These are phyloP conservation scores for Neofusicoccum sp. DNA, from an alignment of 2,329 filamentous ascomycete genomes.

Conservation along the genomic window DNA sequence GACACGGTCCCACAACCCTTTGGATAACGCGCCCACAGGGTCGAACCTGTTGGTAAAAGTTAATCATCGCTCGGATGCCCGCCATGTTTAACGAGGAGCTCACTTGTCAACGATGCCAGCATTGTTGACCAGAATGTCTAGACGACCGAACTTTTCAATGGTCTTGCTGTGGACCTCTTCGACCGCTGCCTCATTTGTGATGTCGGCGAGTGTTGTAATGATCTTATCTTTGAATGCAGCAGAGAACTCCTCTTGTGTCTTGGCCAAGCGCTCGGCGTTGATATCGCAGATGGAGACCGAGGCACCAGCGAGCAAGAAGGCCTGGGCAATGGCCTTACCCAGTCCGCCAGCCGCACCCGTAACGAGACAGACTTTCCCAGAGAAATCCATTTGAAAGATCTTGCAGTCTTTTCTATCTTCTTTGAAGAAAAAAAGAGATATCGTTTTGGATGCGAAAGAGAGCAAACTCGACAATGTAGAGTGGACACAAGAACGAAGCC, in stretches of 20 bases:
- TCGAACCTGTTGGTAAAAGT: slow-evolving; percentile 39
- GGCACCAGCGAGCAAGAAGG: slow-evolving; percentile 27
- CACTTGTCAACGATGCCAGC: slow-evolving; percentile 54
- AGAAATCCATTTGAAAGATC: background rate
- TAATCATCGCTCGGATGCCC: background rate
- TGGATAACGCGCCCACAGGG: slow-evolving; percentile 49
- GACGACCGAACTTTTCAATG: slow-evolving; percentile 38
- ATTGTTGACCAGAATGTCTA: slow-evolving; percentile 59
- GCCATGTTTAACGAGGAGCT: background rate
- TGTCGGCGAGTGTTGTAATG: slow-evolving; percentile 26
- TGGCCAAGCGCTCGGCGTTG: slow-evolving; percentile 28
- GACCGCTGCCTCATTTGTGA: background rate
- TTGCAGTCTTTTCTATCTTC: background rate
- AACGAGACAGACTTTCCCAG: slow-evolving; percentile 7
- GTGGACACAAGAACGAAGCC: no score
- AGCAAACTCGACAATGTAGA: no score
- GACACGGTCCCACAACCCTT: slow-evolving; percentile 52
- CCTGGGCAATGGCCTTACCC: slow-evolving; percentile 12
- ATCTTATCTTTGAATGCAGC: slow-evolving; percentile 24
- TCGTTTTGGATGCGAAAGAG: background rate
- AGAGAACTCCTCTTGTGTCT: background rate
- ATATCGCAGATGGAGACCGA: slow-evolving; percentile 38
- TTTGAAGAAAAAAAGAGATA: background rate
- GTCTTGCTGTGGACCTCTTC: background rate
- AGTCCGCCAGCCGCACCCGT: slow-evolving; percentile 19